Conservation (phyloP, 805 yeast genomes). For the Geotrichum ghanense region DNA sequence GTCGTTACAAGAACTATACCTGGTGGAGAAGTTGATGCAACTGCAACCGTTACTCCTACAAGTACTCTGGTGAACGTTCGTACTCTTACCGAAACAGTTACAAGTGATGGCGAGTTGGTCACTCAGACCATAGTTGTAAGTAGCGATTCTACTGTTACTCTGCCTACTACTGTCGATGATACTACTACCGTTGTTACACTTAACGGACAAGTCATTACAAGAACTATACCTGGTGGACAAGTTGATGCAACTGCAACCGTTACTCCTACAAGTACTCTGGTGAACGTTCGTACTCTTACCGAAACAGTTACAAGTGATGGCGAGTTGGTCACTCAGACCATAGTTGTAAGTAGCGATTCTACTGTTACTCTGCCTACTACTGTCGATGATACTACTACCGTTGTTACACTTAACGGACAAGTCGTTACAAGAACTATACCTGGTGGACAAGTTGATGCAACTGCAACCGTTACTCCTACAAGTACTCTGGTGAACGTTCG, state of each 20-base stretch:
- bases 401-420: background rate
- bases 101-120: background rate
- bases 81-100: background rate
- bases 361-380: background rate
- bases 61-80: background rate
- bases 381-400: background rate
- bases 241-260: background rate
- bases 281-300: background rate
- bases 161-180: background rate
- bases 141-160: background rate
- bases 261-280: background rate
- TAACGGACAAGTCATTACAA: background rate
- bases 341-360: background rate
- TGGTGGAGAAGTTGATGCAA: background rate
- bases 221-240: background rate
- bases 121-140: background rate
- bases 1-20: background rate
- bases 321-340: background rate
- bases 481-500: background rate
- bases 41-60: background rate
- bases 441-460: background rate
- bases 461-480: background rate
- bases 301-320: background rate
- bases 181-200: background rate
- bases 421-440: background rate